Evolutionary conservation across 1,284 basidiomycete genomes (phyloP), one percentile per base, ranked within the genome.

Genomic region (Golubevia pallescens): DNA sequence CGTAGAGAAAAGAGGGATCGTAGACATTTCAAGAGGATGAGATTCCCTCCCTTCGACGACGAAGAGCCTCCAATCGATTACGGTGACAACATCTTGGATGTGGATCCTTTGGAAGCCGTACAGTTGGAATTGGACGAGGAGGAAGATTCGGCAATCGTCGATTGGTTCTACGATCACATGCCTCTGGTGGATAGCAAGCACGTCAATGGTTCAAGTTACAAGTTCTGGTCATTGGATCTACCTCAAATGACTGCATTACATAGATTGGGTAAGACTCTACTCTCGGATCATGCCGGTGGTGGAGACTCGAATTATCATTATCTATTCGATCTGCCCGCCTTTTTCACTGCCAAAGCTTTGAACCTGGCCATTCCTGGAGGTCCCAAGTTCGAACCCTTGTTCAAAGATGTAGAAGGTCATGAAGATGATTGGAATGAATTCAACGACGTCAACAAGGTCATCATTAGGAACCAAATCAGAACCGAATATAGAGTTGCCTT

Each of bases 141-240:
- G 16, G 83, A 85, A 48, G 83, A 85, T 60, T 72, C 68, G 13
- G 70, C 83, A 20, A 77, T 85, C 57, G 81, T 84, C 59, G 83
- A 84, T 54, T 85, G 83, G 83, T 84, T 85, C 68, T 85, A 85
- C 74, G 83, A 85, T 59, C 70, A 81, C 68, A 84, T 84, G 65
- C 83, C 83, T 10, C 71, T 85, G 19, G 73, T 73, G 42, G 73
- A 81, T 61, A 72, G 66, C 28, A 63, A 91, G 65, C 77, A 81
- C 64, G 92, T 97, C 81, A 98, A 98, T 85, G 97, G 97, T 1
- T 88, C 93, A 0, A 95, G 94, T 0, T 99, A 99, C 88, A 92
- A 91, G 75, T 93, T 91, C 80, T 99, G 95, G 94, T 76, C 78
- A 23, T 73, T 85, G n/a, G 80, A 84, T 48, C 63, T 85, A 66